Conservation (phyloP, 768 basidiomycete species). For the Rhizopogon rudus region DNA sequence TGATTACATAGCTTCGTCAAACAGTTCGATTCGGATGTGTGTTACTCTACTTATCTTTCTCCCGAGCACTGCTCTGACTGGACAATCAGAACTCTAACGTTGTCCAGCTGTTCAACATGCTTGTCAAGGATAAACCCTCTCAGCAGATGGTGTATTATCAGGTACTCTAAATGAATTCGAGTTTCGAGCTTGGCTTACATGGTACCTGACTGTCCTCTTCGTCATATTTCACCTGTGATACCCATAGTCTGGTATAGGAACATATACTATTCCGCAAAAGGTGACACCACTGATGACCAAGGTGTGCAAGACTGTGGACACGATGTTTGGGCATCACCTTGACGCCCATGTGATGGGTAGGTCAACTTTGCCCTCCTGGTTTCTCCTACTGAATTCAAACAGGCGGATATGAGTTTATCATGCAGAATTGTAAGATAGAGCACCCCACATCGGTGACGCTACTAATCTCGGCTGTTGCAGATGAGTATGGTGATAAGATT, state of each 20-base stretch:
- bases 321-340: conserved; percentile 59
- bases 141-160: conserved; percentile 73
- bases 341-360: conserved; percentile 67
- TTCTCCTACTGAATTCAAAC: neutral
- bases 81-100: conserved; percentile 63
- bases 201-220: neutral
- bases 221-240: too few relatives aligned
- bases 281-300: conserved; percentile 54
- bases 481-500: conserved; percentile 65
- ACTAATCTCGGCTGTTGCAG: conserved; percentile 27
- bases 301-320: conserved; percentile 50
- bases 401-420: conserved; percentile 76
- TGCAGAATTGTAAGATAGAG: conserved; percentile 58
- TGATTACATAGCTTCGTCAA: conserved; percentile 35
- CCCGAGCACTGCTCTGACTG: neutral
- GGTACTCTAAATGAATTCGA: conserved; percentile 25
- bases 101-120: conserved; percentile 61
- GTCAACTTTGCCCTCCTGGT: conserved; percentile 4
- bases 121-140: conserved; percentile 58
- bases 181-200: neutral
- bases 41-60: conserved; percentile 10
- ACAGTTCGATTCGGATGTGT: conserved; percentile 62
- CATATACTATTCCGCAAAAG: conserved; percentile 59
- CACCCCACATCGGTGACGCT: neutral
- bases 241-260: conserved; percentile 66